A percentile compares a stretch with the other conserved stretches of the same genome.
Evolutionary conservation across 805 yeast species (phyloP).

Genomic region (Candida methanosorbosa): DNA sequence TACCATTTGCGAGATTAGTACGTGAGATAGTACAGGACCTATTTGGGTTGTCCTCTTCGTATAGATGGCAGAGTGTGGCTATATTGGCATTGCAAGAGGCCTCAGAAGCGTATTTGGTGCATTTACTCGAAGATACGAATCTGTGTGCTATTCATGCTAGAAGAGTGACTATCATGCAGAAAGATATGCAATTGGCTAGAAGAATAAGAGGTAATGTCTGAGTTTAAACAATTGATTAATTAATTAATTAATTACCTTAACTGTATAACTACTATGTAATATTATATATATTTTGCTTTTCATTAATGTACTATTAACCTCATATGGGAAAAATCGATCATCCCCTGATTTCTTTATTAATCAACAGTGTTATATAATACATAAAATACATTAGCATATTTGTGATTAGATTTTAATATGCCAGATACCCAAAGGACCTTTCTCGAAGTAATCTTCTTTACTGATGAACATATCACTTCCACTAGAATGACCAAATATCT

Average conservation of each 20-base stretch:
- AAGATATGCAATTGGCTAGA: constrained; percentile 74
- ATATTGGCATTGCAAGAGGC: constrained; percentile 75
- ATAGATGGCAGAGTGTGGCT: constrained; percentile 76
- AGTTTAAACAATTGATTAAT: too few relatives aligned
- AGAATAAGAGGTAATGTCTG: constrained; percentile 50
- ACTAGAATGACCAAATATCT: constrained; percentile 60
- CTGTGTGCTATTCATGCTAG: constrained; percentile 72
- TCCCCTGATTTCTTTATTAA: too few relatives aligned
- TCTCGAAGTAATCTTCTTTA: constrained; percentile 62
- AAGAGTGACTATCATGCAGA: constrained; percentile 79
- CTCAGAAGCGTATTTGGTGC: constrained; percentile 67
- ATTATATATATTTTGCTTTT: too few relatives aligned
- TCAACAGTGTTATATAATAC: too few relatives aligned
- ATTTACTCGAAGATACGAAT: constrained; percentile 69
- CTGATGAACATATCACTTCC: constrained; percentile 61
- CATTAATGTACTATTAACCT: too few relatives aligned
- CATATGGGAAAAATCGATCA: too few relatives aligned
- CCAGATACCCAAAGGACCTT: constrained; percentile 83
- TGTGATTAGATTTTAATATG: constrained; percentile 16
- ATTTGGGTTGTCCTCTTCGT: constrained; percentile 43
- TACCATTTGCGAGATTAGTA: constrained; percentile 73
- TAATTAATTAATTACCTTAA: too few relatives aligned
- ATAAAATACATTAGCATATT: too few relatives aligned
- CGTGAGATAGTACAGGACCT: constrained; percentile 63
- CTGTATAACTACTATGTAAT: too few relatives aligned